These are phyloP conservation scores for Globisporangium cylindrosporum DNA, from an alignment of 352 stramenopile genomes.

Conservation along the genomic window DNA sequence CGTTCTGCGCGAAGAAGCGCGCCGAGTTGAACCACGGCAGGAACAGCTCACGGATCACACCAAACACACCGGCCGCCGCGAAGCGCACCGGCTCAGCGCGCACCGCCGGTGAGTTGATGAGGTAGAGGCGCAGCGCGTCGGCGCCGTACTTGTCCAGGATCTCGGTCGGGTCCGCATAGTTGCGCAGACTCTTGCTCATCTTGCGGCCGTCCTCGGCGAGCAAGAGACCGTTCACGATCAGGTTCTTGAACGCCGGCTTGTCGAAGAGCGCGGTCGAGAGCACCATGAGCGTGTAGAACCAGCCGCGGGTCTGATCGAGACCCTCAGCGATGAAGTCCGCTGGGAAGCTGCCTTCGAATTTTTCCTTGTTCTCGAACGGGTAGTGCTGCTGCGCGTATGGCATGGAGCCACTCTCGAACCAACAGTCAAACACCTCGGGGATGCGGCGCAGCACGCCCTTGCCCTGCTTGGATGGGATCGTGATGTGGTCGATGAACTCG, in stretches of 20 bases:
- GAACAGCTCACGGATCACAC: constrained; percentile 98
- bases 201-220: constrained; percentile 99
- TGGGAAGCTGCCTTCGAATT: constrained; percentile 96
- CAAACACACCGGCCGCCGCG: constrained; percentile 93
- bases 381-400: constrained; percentile 99
- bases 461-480: constrained; percentile 94
- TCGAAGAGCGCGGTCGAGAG: constrained; percentile 98
- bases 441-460: constrained; percentile 86
- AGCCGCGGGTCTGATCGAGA: constrained; percentile 99
- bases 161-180: constrained; percentile 95
- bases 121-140: constrained; percentile 98
- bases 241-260: constrained; percentile 99
- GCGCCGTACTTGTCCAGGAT: constrained; percentile 98
- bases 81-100: constrained; percentile 98
- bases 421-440: constrained; percentile 98
- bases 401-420: constrained; percentile 99
- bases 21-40: constrained; percentile 99
- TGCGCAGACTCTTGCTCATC: constrained; percentile 99
- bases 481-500: constrained; percentile 98
- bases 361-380: constrained; percentile 99
- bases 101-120: constrained; percentile 99
- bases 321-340: constrained; percentile 99
- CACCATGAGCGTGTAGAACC: constrained; percentile 99
- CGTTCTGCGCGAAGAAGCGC: constrained; percentile 98
- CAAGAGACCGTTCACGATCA: constrained; percentile 99